Evolutionary conservation across 2,329 filamentous ascomycete species (phyloP).

Genomic region (Calcarisporium arbuscula): DNA sequence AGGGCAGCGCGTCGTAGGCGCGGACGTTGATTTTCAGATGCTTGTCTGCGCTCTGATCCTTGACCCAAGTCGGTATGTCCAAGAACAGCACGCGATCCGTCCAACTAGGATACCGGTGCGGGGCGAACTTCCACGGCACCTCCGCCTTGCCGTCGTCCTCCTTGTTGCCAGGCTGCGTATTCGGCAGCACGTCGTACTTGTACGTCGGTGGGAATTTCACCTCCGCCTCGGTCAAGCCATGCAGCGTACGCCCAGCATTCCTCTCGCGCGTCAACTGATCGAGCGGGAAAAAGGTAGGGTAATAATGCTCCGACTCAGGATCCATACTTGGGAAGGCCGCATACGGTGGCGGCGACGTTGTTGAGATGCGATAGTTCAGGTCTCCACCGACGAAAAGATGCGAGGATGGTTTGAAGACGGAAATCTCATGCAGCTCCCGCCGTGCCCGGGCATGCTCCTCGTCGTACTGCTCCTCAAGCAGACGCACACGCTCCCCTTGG

Average conservation of each 20-base stretch:
- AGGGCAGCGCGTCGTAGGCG: slow-evolving; percentile 69
- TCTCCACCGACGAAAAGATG: slow-evolving; percentile 87
- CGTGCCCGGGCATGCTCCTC: slow-evolving; percentile 30
- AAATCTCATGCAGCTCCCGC: slow-evolving; percentile 45
- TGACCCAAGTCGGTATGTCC: slow-evolving; percentile 49
- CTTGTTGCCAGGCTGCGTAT: slow-evolving; percentile 20
- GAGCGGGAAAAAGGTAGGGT: slow-evolving; percentile 56
- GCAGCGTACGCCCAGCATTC: slow-evolving; percentile 61
- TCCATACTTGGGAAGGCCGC: slow-evolving; percentile 58
- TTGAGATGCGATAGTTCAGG: slow-evolving; percentile 86
- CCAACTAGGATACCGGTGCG: slow-evolving; percentile 85
- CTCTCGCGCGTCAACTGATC: slow-evolving; percentile 79
- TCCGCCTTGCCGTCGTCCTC: slow-evolving; percentile 28
- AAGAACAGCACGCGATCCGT: slow-evolving; percentile 85
- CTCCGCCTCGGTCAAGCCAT: slow-evolving; percentile 68
- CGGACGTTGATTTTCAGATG: slow-evolving; percentile 40
- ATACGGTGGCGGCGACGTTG: slow-evolving; percentile 52
- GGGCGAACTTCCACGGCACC: slow-evolving; percentile 65
- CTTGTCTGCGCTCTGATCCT: slow-evolving; percentile 19
- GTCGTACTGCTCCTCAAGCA: slow-evolving; percentile 29
- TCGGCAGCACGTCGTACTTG: slow-evolving; percentile 60
- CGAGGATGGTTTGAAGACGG: slow-evolving; percentile 67
- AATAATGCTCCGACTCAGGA: slow-evolving; percentile 54
- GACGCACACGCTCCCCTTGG: slow-evolving; percentile 23
- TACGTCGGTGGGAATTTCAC: slow-evolving; percentile 88